Evolutionary conservation across 2,329 filamentous ascomycete genomes (phyloP), one percentile per base, ranked within the genome.

Genomic region (Colletotrichum costaricense): DNA sequence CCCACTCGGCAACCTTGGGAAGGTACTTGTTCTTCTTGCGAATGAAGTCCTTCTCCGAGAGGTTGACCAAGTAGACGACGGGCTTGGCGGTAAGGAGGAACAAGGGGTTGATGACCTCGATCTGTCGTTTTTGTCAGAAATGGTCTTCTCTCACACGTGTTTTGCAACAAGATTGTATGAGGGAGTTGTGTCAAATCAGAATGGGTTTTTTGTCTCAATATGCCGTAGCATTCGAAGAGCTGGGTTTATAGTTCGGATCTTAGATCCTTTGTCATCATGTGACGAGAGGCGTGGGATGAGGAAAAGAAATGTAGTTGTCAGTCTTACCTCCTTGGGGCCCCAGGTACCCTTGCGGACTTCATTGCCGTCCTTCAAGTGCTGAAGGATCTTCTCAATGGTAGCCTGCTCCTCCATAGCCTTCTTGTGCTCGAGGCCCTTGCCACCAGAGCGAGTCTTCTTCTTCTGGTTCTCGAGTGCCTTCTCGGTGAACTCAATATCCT

Each of bases 21-120:
- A 99, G 91, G 86, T 99, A 92, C 92, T 99, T 99, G 91, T 99
- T 99, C 93, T 98, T 99, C 88, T 98, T 97, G 80, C 97, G 93
- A 81, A 98, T 93, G 84, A 95, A 99, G 85, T 99, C 97, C 85
- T 92, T 95, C 88, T 99, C 97, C 75, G 95, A 98, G 75, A 99
- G 87, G 87, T 99, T 99, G 87, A 98, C 94, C 56, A 99, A 90
- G 87, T 95, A 98, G 77, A 99, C 96, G 71, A 98, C 95, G 4
- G 97, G 96, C 88, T 99, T 99, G 77, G 97, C 97, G 49, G 95
- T 95, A 73, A 99, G 91, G 72, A 99, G 93, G 87, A 98, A 94
- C 30, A 99, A 91, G 79, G 95, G 94, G 88, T 99, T 99, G 86
- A 99, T 98, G 78, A 95, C 92, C 86, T 99, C 97, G 83, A 99